Evolutionary conservation across 2,329 filamentous ascomycete species (phyloP).

Genomic region (Geoglossum cookeanum): DNA sequence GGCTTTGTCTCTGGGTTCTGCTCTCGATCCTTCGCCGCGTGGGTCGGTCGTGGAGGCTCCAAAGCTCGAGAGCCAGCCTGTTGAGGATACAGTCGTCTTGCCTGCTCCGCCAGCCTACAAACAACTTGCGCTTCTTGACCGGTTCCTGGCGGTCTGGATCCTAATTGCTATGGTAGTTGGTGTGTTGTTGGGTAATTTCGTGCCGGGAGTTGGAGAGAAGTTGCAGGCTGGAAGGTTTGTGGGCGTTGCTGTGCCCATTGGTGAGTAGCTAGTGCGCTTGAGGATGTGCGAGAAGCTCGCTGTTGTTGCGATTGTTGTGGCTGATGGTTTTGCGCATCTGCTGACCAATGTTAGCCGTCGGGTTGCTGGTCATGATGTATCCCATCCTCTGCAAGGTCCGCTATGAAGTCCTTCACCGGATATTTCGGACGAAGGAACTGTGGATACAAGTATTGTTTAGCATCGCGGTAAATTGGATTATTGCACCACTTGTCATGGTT

Average conservation of each 20-base stretch:
- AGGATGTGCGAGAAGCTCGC: too few relatives aligned
- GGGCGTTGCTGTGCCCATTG: conserved; percentile 47
- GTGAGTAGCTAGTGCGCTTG: conserved; percentile 20
- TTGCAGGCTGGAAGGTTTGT: conserved; percentile 56
- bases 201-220: conserved; percentile 37
- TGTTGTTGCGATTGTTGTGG: too few relatives aligned
- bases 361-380: conserved; percentile 84
- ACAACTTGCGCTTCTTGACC: conserved; percentile 28
- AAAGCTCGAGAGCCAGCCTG: not conserved
- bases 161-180: conserved; percentile 60
- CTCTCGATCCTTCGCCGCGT: too few relatives aligned
- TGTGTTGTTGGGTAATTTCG: conserved; percentile 59
- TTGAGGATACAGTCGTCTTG: not conserved
- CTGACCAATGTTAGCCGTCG: conserved; percentile 37
- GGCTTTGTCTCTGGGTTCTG: too few relatives aligned
- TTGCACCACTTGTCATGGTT: conserved; percentile 62
- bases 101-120: not conserved
- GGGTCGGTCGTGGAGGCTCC: not conserved
- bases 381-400: conserved; percentile 76
- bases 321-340: not conserved
- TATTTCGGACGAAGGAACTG: conserved; percentile 40
- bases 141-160: conserved; percentile 53
- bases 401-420: conserved; percentile 52
- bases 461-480: conserved; percentile 61
- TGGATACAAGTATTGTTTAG: conserved; percentile 71